These are phyloP conservation scores for Pythium oligandrum DNA, from an alignment of 352 stramenopile genomes.

Conservation along the genomic window DNA sequence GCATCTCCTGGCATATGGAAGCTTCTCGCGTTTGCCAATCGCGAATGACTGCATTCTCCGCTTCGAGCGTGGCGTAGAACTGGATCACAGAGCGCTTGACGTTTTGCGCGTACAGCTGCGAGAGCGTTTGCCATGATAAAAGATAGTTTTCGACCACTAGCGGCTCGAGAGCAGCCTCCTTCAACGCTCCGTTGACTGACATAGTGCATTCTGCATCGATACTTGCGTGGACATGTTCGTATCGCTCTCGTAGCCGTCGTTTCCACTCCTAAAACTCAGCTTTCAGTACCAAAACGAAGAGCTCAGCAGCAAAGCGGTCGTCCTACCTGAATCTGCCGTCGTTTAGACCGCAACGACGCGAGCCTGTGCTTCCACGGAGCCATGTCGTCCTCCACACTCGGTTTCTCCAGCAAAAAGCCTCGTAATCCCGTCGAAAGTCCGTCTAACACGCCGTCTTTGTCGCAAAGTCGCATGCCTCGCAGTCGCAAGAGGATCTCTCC, in stretches of 20 bases:
- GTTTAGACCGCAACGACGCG: conserved; percentile 11
- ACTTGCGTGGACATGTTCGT: not conserved
- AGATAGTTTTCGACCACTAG: too few species aligned
- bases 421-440: conserved; percentile 1
- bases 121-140: conserved; percentile 18
- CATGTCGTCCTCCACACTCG: conserved; percentile 26
- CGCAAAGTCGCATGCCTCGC: conserved; percentile 13
- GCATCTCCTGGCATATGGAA: conserved; percentile 22
- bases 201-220: too few species aligned
- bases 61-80: conserved; percentile 43
- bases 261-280: not conserved
- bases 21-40: conserved; percentile 27
- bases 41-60: conserved; percentile 36
- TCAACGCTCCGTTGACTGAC: too few species aligned
- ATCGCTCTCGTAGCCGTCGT: conserved; percentile 6
- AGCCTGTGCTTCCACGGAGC: conserved; percentile 23
- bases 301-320: too few species aligned
- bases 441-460: conserved; percentile 10
- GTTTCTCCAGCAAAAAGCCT: conserved; percentile 17
- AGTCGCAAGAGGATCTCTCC: conserved; percentile 47
- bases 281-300: too few species aligned
- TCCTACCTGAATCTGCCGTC: conserved; percentile 19
- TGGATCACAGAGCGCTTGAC: conserved; percentile 26
- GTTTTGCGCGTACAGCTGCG: conserved; percentile 26
- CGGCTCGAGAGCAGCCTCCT: too few species aligned